Base-by-base conservation (phyloP, 2,329 filamentous ascomycete species). In the Leptographium flavum region DNA sequence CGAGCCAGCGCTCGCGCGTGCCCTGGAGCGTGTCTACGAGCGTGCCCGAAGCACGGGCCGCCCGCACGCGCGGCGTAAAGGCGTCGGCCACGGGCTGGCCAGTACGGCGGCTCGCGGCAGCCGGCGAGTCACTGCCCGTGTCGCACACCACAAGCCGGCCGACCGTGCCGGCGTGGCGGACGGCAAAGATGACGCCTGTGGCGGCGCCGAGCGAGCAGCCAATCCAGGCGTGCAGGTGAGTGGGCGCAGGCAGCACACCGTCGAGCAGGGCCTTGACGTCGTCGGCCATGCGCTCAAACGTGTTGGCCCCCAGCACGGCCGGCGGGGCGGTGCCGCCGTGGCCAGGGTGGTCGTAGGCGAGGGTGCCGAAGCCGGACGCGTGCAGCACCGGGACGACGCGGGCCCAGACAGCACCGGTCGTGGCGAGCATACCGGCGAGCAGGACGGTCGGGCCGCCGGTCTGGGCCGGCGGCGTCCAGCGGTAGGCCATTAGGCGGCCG, bases 151-250 rank as follows among this genome's bases (percentile, higher is more conserved):
- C 54, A 3, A 69, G 56, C 28, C 59, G 62, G 37, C 55, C 43
- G 10, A 69, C 56, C 3, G 63, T 36, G 21, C 59, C 58, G 3
- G 65, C 64, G 46, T 64, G 63, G 45, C 57, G 59, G 1, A 59
- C 55, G 2, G 57, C 57, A 48, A 67, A 69, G 39, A 60, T 58
- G 25, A 67, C 53, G 17, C 62, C 62, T 0, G 58, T 62, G 0
- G 65, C 58, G 1, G 63, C 65, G 21, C 67, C 67, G 58, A 70
- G 65, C 14, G 65, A 68, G 6, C 67, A 63, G 2, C 66, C 66
- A 15, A 69, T 56, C 64, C 65, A 69, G 6, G 60, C 58, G 44
- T 62, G 53, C 2, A 65, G 28, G 13, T n/a, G 39, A 13, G 11
- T 36, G 8, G 48, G 56, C 4, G 44, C 43, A 17, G 62, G 56